Evolutionary conservation across 192 early-diverging fungal genomes (phyloP), one percentile per base, ranked within the genome.

Genomic region (Linderina pennispora): DNA sequence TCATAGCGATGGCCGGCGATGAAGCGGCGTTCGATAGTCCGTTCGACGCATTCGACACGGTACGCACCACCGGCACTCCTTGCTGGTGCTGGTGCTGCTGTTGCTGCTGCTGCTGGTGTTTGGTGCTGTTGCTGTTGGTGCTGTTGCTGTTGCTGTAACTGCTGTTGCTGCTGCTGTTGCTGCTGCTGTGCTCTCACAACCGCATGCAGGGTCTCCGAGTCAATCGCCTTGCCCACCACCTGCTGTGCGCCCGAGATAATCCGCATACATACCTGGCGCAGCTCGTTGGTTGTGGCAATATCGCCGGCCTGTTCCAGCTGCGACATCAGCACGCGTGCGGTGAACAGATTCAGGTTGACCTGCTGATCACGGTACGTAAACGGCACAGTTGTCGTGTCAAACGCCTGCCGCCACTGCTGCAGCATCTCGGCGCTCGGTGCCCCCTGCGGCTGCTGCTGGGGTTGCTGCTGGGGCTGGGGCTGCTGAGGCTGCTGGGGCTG

Each of bases 91-190:
- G 42, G 19, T 14, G 33, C 9, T 17, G 18, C 26, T 33, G 44
- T 32, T 21, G 31, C n/a, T n/a, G n/a, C n/a, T n/a, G n/a, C n/a
- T n/a, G n/a, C n/a, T n/a, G n/a, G n/a, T n/a, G n/a, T n/a, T n/a
- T n/a, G n/a, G n/a, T n/a, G n/a, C n/a, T n/a, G n/a, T n/a, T n/a
- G n/a, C n/a, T n/a, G n/a, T n/a, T n/a, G n/a, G n/a, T 32, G 38
- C 25, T 19, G 51, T 25, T 37, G 50, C 18, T 53, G 45, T 17
- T 41, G 40, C 23, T 56, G 62, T 19, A 54, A 43, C 11, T 34
- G 43, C 19, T 31, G 43, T 17, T 17, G 15, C 2, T 26, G 53
- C 45, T 25, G 55, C 41, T n/a, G n/a, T n/a, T n/a, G n/a, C n/a
- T n/a, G n/a, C n/a, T n/a, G n/a, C n/a, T n/a, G n/a, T n/a, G n/a